Base-by-base conservation (phyloP, 129 eudicot species). In the Flaveria brownii region DNA sequence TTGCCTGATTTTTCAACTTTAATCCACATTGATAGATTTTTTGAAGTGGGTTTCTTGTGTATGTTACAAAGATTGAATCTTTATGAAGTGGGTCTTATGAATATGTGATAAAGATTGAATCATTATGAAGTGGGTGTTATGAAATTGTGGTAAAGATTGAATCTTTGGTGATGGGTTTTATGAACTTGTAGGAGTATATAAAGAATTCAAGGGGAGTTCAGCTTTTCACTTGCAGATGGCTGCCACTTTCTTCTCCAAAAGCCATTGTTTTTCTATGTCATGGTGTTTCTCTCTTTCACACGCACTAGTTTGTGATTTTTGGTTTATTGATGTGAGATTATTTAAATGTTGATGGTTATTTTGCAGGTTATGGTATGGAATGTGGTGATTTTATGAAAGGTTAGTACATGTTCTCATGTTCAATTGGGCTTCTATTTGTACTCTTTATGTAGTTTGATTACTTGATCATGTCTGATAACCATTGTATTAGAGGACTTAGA, bases 341-440 rank as follows among this genome's bases (percentile, higher is more conserved):
- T 72, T 52, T 20, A 22, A 63, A 12, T 52, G 28, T 69, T 68
- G 49, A 66, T 57, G 80, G 80, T 71, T 30, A 49, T 71, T 5
- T 66, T 65, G 86, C 90, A 93, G 98, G 98, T 57, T 93, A 93
- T 86, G 98, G 98, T 75, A 93, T 93, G 98, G 98, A 93, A 78
- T 93, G 98, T 86, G 87, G 98, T 78, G 85, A 79, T 61, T 93
- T 85, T 85, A 93, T 93, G 98, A 93, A 79, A 93, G 98, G 98
- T 43, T 41, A 54, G 36, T 28, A 51, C 60, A 50, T 60, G 20
- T 76, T 71, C 20, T 63, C 23, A 14, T 36, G 20, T 60, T 20
- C 30, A 33, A 2, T 18, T 49, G 4, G 13, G 52, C 30, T 28
- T 75, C 18, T 54, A 2, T 33, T 75, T 26, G 18, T 62, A 62